phyloP scores from a whole-genome alignment of 495 filamentous ascomycete species.

The Hypoxylon trugodes region DNA sequence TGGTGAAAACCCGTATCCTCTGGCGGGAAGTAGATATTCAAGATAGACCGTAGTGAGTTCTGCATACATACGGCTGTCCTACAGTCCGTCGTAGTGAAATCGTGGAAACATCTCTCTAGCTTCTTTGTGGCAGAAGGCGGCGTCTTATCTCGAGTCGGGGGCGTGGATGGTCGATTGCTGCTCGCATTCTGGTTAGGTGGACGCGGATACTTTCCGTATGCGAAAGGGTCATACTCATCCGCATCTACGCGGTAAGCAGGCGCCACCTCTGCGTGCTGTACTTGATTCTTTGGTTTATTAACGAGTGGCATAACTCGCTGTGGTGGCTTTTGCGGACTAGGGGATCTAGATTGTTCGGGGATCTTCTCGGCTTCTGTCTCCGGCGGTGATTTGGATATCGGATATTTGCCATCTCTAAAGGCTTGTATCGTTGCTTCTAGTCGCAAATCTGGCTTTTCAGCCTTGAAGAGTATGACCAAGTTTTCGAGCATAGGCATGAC shows the following conservation, averaged over 20 bases:
- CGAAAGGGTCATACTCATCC: constrained; percentile 47
- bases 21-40: constrained; percentile 48
- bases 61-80: constrained; percentile 54
- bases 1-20: constrained; percentile 48
- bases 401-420: constrained; percentile 42
- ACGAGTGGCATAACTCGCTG: not conserved
- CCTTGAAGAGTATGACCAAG: constrained; percentile 51
- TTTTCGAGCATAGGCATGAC: constrained; percentile 55
- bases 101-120: constrained; percentile 43
- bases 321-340: constrained; percentile 6
- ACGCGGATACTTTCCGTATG: constrained; percentile 27
- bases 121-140: constrained; percentile 15
- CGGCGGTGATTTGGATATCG: constrained; percentile 17
- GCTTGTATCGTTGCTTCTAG: constrained; percentile 46
- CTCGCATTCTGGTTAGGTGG: constrained; percentile 10
- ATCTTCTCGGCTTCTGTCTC: constrained; percentile 7
- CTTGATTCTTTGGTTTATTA: constrained; percentile 4
- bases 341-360: constrained; percentile 1
- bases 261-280: constrained; percentile 14
- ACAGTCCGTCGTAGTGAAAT: constrained; percentile 41
- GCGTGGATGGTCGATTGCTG: constrained; percentile 28
- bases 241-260: constrained; percentile 12
- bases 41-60: constrained; percentile 52
- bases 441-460: constrained; percentile 32
- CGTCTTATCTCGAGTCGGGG: constrained; percentile 41